Percentiles rank a stretch among this genome's conserved stretches.
phyloP scores from a whole-genome alignment of 139 green algal genomes.

The Chlorella sp. region DNA sequence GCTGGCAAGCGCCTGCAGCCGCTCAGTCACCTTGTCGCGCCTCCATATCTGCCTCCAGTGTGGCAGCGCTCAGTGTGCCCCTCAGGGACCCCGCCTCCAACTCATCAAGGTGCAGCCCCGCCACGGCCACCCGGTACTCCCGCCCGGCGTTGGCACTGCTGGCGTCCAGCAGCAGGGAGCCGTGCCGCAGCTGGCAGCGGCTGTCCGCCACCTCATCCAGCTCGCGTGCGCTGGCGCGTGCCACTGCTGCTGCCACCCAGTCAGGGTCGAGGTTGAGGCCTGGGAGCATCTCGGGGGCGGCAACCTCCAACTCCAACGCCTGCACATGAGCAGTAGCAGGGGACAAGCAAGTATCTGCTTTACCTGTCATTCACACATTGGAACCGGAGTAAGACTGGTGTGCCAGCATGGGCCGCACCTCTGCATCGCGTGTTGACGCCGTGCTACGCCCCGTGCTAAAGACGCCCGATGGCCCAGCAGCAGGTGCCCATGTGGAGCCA shows the following conservation, averaged over 20 bases:
- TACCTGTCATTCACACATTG: no score
- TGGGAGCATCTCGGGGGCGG: slow-evolving; percentile 32
- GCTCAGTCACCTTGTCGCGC: slow-evolving; percentile 18
- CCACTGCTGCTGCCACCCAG: background rate
- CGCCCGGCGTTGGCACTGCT: background rate
- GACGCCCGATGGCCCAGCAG: no score
- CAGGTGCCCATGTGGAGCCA: no score
- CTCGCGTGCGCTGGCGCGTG: background rate
- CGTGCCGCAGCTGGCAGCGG: background rate
- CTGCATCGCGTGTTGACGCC: no score
- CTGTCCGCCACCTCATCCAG: background rate
- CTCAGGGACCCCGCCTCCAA: slow-evolving; percentile 80
- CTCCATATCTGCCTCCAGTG: slow-evolving; percentile 60
- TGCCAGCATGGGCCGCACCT: no score
- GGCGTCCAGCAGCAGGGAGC: background rate
- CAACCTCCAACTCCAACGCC: slow-evolving; percentile 62
- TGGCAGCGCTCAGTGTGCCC: slow-evolving; percentile 57
- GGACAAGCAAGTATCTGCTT: background rate
- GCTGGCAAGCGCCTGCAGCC: no score
- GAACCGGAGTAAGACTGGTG: no score
- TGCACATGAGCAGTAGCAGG: slow-evolving; percentile 41
- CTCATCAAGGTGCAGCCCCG: slow-evolving; percentile 77
- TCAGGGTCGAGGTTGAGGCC: slow-evolving; percentile 1
- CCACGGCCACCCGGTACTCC: slow-evolving; percentile 5
- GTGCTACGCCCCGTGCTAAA: no score